Conservation (phyloP, 495 filamentous ascomycete genomes). For the Xylaria bambusicola region DNA sequence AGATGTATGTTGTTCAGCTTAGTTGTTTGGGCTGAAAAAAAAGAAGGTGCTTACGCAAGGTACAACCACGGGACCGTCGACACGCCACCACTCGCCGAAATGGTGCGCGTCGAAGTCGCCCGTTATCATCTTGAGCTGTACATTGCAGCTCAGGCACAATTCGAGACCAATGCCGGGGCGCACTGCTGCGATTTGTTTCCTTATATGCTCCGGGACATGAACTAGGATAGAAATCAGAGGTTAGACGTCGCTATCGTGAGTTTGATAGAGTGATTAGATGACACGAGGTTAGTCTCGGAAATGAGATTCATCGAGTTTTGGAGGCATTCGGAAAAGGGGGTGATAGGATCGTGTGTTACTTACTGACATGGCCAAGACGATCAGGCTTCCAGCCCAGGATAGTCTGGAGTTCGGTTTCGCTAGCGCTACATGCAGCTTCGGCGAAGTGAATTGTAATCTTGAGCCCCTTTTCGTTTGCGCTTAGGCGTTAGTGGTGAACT, state of each 20-base stretch:
- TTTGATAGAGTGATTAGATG: no score
- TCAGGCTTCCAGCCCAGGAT: constrained; percentile 68
- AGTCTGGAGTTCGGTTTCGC: constrained; percentile 58
- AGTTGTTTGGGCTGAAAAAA: neutral
- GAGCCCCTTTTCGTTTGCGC: constrained; percentile 56
- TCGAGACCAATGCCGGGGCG: constrained; percentile 63
- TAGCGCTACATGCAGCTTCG: constrained; percentile 58
- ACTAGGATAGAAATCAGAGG: constrained; percentile 28
- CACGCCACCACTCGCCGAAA: constrained; percentile 65
- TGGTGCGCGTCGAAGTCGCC: constrained; percentile 72
- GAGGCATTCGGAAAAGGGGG: neutral
- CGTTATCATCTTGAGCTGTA: constrained; percentile 69
- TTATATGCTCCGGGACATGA: constrained; percentile 61
- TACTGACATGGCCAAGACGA: constrained; percentile 72
- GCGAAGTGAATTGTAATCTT: constrained; percentile 78
- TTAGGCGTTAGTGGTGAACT: no score
- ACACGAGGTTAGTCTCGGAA: no score
- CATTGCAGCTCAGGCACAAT: constrained; percentile 79
- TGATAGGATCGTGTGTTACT: neutral
- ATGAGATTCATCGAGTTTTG: no score
- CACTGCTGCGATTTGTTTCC: constrained; percentile 54
- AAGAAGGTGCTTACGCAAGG: constrained; percentile 35
- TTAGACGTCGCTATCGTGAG: neutral
- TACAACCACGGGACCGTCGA: constrained; percentile 37
- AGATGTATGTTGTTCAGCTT: neutral